Evolutionary conservation across 192 early-diverging fungal species (phyloP), one percentile per base, ranked within the genome.

Genomic region (Funneliformis mosseae): DNA sequence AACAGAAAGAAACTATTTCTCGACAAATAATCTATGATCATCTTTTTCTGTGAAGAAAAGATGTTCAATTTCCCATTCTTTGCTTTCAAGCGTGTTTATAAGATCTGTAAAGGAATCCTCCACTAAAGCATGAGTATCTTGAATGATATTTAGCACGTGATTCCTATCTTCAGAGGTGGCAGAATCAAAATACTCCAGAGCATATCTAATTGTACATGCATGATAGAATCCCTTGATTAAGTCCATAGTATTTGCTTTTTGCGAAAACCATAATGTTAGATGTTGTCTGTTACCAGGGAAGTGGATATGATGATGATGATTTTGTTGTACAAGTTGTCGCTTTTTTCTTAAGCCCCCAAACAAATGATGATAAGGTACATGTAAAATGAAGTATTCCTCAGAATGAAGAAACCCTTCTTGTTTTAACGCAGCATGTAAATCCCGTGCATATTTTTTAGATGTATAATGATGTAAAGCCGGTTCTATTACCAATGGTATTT

Each of bases 171-270:
- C 27, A 8, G 10, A 23, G 21, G 7, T 7, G 0, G 18, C 18
- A 21, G 43, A 39, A 10, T 81, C 66, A 8, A 79, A 33, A 21
- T 45, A 23, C 59, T 79, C 82, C 68, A 89, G 71, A 46, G 84
- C 25, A 28, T 46, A 38, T 41, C 91, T 82, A 27, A 88, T 43
- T 28, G 85, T 77, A 79, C 89, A 91, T 14, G 92, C 87, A 80
- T 92, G 91, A 70, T 87, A 92, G 74, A 92, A 91, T 7, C 90
- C 92, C 43, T 88, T 87, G 39, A 92, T 81, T n/a, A 88, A 46
- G 74, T 92, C 91, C 23, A 41, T 73, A 2, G 87, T 46, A 18
- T 70, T 83, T 10, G 91, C 88, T 16, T 83, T 80, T 74, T 87
- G 82, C 39, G 87, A 77, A 72, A 90, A 93, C 91, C 90, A 93